A percentile compares a stretch with the other conserved stretches of the same genome.
Evolutionary conservation across 2,329 filamentous ascomycete genomes (phyloP).

Genomic region (Teratosphaeria epicoccoides): DNA sequence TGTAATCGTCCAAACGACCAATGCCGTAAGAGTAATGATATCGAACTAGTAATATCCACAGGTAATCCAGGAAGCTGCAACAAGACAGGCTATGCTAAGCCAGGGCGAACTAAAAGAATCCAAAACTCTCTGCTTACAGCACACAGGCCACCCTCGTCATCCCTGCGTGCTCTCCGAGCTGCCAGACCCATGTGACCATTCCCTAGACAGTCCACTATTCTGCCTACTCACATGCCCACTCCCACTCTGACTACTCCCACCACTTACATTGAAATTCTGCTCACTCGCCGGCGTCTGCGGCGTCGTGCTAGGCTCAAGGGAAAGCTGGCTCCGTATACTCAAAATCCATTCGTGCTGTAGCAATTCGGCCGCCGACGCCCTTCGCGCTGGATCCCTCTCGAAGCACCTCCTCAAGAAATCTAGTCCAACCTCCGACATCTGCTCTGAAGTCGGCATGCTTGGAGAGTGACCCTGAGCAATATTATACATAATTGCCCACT

Average conservation of each 20-base stretch:
- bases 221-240: conserved; percentile 2
- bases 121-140: too few species aligned
- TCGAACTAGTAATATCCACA: too few species aligned
- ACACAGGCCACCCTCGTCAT: too few species aligned
- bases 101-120: too few species aligned
- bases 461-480: conserved; percentile 95
- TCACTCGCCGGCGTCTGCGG: conserved; percentile 31
- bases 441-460: conserved; percentile 67
- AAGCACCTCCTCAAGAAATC: conserved; percentile 88
- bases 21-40: too few species aligned
- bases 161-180: background rate
- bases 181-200: background rate
- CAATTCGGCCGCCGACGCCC: conserved; percentile 75
- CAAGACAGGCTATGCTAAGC: too few species aligned
- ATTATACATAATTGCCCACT: conserved; percentile 99
- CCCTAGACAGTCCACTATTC: conserved; percentile 2
- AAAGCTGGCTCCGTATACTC: conserved; percentile 35
- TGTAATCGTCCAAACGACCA: too few species aligned
- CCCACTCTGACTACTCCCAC: background rate
- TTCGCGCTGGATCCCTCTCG: conserved; percentile 64
- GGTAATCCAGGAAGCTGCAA: too few species aligned
- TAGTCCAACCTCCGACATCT: conserved; percentile 72
- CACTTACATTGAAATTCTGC: conserved; percentile 3
- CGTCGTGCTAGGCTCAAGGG: conserved; percentile 37
- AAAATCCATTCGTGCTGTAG: conserved; percentile 86